A percentile compares a stretch with the other conserved stretches of the same genome.
Evolutionary conservation across 2,329 filamentous ascomycete species (phyloP).

Genomic region (Ceratocystis alfenasii): DNA sequence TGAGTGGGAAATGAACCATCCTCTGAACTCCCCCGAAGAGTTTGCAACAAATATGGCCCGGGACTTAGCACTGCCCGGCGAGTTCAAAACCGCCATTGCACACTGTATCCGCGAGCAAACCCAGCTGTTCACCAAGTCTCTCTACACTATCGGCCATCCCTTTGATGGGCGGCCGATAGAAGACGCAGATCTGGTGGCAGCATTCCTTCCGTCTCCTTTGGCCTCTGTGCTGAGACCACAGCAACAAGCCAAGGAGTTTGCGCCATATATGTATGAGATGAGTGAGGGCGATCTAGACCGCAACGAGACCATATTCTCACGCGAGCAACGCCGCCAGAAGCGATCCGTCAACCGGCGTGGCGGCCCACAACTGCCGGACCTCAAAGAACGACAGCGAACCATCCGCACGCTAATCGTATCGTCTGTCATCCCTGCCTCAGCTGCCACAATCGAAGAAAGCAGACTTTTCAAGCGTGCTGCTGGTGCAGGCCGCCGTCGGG

Average conservation of each 20-base stretch:
- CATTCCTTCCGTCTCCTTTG: slow-evolving; percentile 77
- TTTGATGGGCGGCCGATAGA: slow-evolving; percentile 92
- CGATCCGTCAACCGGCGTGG: slow-evolving; percentile 87
- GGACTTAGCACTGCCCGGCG: slow-evolving; percentile 81
- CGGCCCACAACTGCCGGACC: slow-evolving; percentile 84
- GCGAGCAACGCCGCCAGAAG: slow-evolving; percentile 90
- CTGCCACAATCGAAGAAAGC: slow-evolving; percentile 66
- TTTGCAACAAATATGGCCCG: slow-evolving; percentile 82
- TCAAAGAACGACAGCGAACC: slow-evolving; percentile 87
- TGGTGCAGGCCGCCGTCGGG: slow-evolving; percentile 38
- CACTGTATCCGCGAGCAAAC: slow-evolving; percentile 95
- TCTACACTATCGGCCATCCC: slow-evolving; percentile 86
- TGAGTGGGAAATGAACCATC: slow-evolving; percentile 98
- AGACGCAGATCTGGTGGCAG: slow-evolving; percentile 74
- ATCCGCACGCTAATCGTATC: slow-evolving; percentile 88
- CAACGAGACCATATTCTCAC: slow-evolving; percentile 82
- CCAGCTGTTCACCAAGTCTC: slow-evolving; percentile 83
- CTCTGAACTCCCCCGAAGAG: slow-evolving; percentile 83
- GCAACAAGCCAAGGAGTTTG: slow-evolving; percentile 86
- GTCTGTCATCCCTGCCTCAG: slow-evolving; percentile 80
- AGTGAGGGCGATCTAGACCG: slow-evolving; percentile 81
- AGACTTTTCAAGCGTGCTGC: slow-evolving; percentile 71
- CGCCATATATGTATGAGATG: slow-evolving; percentile 86
- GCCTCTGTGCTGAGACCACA: slow-evolving; percentile 75
- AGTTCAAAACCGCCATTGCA: slow-evolving; percentile 94